These are phyloP conservation scores for Cotoneaster glaucophyllus DNA, from an alignment of 306 rosid species.

Conservation along the genomic window DNA sequence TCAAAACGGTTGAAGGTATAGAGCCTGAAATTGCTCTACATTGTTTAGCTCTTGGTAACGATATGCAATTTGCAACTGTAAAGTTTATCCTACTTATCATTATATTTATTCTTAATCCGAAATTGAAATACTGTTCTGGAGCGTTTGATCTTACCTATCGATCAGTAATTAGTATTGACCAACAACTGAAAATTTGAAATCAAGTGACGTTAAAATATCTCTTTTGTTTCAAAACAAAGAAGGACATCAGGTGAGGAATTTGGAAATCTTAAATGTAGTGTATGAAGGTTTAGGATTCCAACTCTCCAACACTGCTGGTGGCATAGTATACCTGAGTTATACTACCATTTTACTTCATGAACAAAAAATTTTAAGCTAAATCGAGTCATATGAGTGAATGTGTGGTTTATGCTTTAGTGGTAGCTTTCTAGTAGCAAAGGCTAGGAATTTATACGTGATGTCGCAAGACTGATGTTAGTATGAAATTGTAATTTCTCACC, in stretches of 20 bases:
- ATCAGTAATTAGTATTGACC: not conserved
- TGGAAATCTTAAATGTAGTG: conserved; percentile 2
- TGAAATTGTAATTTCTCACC: conserved; percentile 14
- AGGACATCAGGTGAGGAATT: not conserved
- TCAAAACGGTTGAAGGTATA: conserved; percentile 73
- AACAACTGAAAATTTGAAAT: conserved; percentile 3
- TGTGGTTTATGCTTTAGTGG: conserved; percentile 8
- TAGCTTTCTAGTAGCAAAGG: not conserved
- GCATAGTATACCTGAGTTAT: not conserved
- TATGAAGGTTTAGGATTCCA: not conserved
- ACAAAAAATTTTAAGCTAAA: not conserved
- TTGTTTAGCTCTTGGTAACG: not conserved
- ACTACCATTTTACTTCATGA: not conserved
- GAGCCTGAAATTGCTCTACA: not conserved
- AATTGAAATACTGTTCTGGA: not conserved
- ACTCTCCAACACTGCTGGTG: not conserved
- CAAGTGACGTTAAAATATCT: not conserved
- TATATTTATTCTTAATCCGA: not conserved
- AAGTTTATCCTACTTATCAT: not conserved
- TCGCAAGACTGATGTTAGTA: conserved; percentile 11
- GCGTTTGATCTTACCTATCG: not conserved
- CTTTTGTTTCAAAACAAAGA: not conserved
- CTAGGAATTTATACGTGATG: not conserved
- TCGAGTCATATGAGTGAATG: not conserved
- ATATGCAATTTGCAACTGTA: not conserved